Base-by-base conservation (phyloP, 306 rosid genomes). In the cucumber (Cucumis sativus) region DNA sequence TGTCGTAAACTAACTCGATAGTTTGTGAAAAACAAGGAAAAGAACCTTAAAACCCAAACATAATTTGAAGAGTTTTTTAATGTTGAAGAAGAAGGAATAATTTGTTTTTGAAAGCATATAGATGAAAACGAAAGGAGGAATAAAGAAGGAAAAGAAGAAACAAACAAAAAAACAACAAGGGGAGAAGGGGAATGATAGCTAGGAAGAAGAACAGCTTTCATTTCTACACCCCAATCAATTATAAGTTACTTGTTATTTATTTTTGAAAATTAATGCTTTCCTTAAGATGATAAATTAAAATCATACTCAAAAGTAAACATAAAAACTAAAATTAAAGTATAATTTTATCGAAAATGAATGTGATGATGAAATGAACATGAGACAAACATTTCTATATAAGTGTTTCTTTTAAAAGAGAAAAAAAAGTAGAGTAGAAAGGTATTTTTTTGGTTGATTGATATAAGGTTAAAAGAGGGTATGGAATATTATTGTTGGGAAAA, bases 401-500 rank as follows among this genome's bases (percentile, higher is more conserved):
- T 28, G 2, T 28, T 28, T 28, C 1, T 39, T 7, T 6, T 6
- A 7, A 39, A 37, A 43, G 0, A 9, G 8, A 9, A 43, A 43
- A 43, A 41, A 41, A 43, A 43, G 11, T 7, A 7, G 11, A 43
- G 49, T 43, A 43, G 49, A 43, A 43, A 43, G 49, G 10, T 43
- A 7, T 43, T 43, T 8, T 43, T 7, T 39, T 18, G 60, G n/a
- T 63, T 39, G 11, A 45, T 45, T 7, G 8, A 7, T 1, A 63
- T 33, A 14, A 63, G 21, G 70, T 30, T 63, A 16, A 62, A 84
- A 86, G 0, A 82, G 23, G 52, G 52, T 12, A 2, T 77, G 86
- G 90, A 91, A 88, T 88, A 89, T 89, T 86, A 85, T 82, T 77
- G 81, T 82, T 77, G 79, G 69, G 82, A 81, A 79, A 75, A 76